Base-by-base conservation (phyloP, 2,329 filamentous ascomycete genomes). In the Epichloe hybrida region DNA sequence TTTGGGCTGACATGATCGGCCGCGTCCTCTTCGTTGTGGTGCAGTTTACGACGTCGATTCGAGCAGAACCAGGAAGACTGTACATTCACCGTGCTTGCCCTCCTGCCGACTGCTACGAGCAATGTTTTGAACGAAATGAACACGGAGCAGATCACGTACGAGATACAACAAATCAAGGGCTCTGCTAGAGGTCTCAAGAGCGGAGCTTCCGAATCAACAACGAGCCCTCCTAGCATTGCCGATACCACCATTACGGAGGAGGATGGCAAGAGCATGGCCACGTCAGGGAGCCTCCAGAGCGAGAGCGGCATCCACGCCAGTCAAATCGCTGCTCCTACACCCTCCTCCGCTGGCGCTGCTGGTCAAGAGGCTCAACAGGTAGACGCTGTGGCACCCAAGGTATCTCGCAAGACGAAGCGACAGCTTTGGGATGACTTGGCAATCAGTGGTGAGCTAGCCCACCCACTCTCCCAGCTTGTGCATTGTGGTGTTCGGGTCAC, bases 41-140 rank as follows among this genome's bases (percentile, higher is more conserved):
- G 5, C 41, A 97, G 91, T 68, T 79, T 98, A 54, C 89, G 90
- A 48, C 86, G 93, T 53, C 86, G 93, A 63, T 98, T 98, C 70
- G 88, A 97, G 67, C 93, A 98, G 69, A 98, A 98, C 68, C 93
- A 98, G 66, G 91, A 95, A 65, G 93, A 98, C 69, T 98, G 93
- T 70, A 96, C 91, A 46, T 96, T 94, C 66, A 98, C 93, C 38
- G 89, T 97, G 43, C 82, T 97, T n/a, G 93, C 91, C 34, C 81
- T 98, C 50, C 77, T 98, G 9, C 93, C 93, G 4, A 95, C 91
- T 36, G 87, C 89, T 6, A 90, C 90, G 23, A 82, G 93, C 58
- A 91, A 94, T 64, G 85, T 98, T 60, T 74, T 96, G 61, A 83
- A 88, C 58, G 83, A 85, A 35, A 80, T 97, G 59, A 88, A 94